Conservation (phyloP, 2,329 filamentous ascomycete species). For the Fusarium piperis region DNA sequence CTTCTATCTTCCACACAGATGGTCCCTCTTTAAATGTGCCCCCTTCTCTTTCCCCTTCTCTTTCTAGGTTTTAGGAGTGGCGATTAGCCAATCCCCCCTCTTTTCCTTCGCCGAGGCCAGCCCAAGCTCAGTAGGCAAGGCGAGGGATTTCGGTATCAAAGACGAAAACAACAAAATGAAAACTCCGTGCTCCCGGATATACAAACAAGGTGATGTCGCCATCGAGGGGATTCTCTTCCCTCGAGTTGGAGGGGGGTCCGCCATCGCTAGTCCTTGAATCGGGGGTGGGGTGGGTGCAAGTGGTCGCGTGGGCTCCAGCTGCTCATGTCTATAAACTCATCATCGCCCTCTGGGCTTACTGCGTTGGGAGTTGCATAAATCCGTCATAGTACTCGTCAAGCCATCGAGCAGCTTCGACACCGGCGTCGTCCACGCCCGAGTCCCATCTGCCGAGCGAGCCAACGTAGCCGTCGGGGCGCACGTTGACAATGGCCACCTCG, state of each 20-base stretch:
- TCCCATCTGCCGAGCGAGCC: constrained; percentile 69
- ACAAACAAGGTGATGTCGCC: constrained; percentile 33
- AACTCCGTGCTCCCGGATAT: constrained; percentile 39
- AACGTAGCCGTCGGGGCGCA: constrained; percentile 79
- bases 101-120: constrained; percentile 18
- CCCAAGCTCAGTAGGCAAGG: constrained; percentile 14
- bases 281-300: neutral
- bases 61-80: constrained; percentile 21
- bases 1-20: constrained; percentile 25
- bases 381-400: constrained; percentile 64
- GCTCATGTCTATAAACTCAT: constrained; percentile 32
- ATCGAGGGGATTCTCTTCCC: constrained; percentile 17
- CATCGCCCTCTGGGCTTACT: constrained; percentile 18
- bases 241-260: neutral
- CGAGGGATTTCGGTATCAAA: constrained; percentile 27
- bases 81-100: constrained; percentile 10
- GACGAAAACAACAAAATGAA: constrained; percentile 4
- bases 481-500: constrained; percentile 72
- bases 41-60: constrained; percentile 1
- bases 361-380: constrained; percentile 61
- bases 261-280: constrained; percentile 13
- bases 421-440: constrained; percentile 60
- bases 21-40: constrained; percentile 11
- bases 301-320: constrained; percentile 21
- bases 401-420: constrained; percentile 63